Conservation (phyloP, 164 flowering plant genomes). For the Amborella trichopoda region DNA sequence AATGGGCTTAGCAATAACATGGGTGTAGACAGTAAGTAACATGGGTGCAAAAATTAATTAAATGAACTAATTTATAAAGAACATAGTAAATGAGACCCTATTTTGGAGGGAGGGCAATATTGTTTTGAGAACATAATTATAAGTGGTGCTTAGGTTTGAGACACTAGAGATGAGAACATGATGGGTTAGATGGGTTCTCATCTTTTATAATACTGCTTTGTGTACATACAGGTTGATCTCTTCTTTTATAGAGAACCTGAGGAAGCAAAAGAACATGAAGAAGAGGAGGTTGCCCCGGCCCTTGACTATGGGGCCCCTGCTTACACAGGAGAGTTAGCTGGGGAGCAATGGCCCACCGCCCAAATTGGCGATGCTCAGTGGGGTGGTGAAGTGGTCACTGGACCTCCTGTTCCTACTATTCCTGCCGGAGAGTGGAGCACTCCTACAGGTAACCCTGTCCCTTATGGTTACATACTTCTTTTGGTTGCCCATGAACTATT, state of each 20-base stretch:
- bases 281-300: conserved; percentile 34
- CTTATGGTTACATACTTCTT: neutral
- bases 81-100: too few relatives aligned
- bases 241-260: conserved; percentile 15
- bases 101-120: too few relatives aligned
- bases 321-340: conserved; percentile 8
- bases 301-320: conserved; percentile 28
- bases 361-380: conserved; percentile 32
- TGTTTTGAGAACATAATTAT: too few relatives aligned
- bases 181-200: too few relatives aligned
- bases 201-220: too few relatives aligned
- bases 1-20: too few relatives aligned
- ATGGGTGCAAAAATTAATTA: too few relatives aligned
- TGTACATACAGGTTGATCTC: conserved; percentile 14
- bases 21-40: too few relatives aligned
- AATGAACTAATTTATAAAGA: too few relatives aligned
- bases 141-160: too few relatives aligned
- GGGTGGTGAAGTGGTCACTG: conserved; percentile 20
- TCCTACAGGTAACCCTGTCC: conserved; percentile 22
- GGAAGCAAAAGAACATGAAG: conserved; percentile 32
- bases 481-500: neutral
- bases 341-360: conserved; percentile 38
- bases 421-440: conserved; percentile 20
- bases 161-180: too few relatives aligned
- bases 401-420: conserved; percentile 13